Percentiles rank a stretch among this genome's conserved stretches.
Conservation (phyloP, 345 rosid genomes). For the Salix caprea region DNA sequence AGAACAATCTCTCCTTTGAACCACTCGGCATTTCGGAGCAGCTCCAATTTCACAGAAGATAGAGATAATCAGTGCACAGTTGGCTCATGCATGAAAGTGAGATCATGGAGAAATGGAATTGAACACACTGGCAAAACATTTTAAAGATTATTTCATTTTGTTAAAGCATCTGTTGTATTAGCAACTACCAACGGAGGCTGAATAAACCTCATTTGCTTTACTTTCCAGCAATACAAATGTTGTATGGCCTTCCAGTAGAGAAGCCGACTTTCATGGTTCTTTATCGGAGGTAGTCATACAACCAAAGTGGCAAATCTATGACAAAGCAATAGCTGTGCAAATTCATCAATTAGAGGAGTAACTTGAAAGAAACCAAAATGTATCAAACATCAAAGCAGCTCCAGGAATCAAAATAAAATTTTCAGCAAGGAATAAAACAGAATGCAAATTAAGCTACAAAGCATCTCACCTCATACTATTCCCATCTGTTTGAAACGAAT, state of each 20-base stretch:
- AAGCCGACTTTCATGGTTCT: conserved; percentile 5
- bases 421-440: conserved; percentile 6
- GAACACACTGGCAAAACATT: neutral
- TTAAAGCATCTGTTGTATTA: neutral
- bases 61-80: neutral
- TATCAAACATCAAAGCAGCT: conserved; percentile 4
- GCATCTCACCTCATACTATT: conserved; percentile 43
- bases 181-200: neutral
- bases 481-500: conserved; percentile 54
- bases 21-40: neutral
- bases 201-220: neutral
- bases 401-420: neutral
- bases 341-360: neutral
- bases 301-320: neutral
- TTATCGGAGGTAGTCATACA: neutral
- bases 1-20: neutral
- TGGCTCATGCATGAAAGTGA: neutral
- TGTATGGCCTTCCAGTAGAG: neutral
- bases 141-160: neutral
- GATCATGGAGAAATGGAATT: neutral
- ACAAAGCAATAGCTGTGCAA: neutral
- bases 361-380: conserved; percentile 1
- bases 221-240: neutral
- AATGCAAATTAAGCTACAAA: neutral
- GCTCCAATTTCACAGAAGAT: neutral